Evolutionary conservation across 2,329 filamentous ascomycete genomes (phyloP), one percentile per base, ranked within the genome.

Genomic region (Fusarium albosuccineum): DNA sequence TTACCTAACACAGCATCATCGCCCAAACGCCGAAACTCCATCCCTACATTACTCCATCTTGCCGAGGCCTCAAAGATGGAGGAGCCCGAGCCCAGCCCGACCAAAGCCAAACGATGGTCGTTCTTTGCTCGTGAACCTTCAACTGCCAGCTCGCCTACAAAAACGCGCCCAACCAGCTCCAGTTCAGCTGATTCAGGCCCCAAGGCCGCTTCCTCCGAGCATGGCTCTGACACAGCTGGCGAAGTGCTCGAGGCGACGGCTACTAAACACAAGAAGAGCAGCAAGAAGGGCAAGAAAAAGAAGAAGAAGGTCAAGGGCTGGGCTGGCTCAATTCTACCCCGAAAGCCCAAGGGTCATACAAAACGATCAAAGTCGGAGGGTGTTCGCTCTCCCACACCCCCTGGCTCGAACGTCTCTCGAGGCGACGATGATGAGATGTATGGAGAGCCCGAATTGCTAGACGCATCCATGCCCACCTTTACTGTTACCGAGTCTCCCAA

Each of bases 231-330:
- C 11, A 67, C 68, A 5, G 67, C 59, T 14, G 42, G 57, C 14
- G 72, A 77, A 30, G 70, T 60, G 1, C 48, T 65, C 3, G 73
- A 71, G 6, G 30, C 62, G 53, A 11, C 68, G 46, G 26, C 73
- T 64, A 42, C 50, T 9, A 72, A 73, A 29, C 37, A 54, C 13
- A 77, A 77, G 60, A 77, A 77, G 57, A 67, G 70, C 17, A 65
- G 64, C 34, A 81, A 79, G 68, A 78, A 77, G 46, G 74, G 70
- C 59, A 79, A 78, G 50, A 76, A 78, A 33, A 76, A 78, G 57
- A 82, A 81, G 74, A 94, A 92, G 80, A 92, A 92, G 76, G 92
- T 95, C 60, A 93, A 92, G 73, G 86, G 85, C 5, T 91, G 89
- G 89, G 87, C 88, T 16, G 89, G 89, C 33, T 87, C 88, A 3